Evolutionary conservation across 2,329 filamentous ascomycete genomes (phyloP).

Genomic region (Tetracladium maxilliforme): DNA sequence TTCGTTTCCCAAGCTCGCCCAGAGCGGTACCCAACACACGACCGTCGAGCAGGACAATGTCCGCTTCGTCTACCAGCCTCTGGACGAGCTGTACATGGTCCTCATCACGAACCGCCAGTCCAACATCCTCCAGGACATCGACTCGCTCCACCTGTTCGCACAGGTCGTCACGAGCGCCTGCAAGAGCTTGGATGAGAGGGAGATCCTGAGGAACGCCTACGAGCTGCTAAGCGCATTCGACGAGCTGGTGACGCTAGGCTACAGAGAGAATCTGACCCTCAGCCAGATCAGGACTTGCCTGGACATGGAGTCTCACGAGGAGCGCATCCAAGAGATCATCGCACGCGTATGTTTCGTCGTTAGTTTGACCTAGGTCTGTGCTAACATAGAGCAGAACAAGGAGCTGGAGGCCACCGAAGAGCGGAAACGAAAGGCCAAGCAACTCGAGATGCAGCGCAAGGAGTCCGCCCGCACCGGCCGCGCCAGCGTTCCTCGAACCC

Average conservation of each 20-base stretch:
- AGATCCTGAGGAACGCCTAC: slow-evolving; percentile 89
- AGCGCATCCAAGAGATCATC: slow-evolving; percentile 97
- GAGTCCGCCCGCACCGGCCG: slow-evolving; percentile 72
- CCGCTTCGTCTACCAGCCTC: slow-evolving; percentile 95
- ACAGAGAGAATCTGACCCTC: slow-evolving; percentile 89
- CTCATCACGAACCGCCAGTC: slow-evolving; percentile 99
- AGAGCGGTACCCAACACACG: slow-evolving; percentile 91
- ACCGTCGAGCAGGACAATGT: slow-evolving; percentile 99
- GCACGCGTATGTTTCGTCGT: slow-evolving; percentile 47
- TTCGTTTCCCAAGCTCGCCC: slow-evolving; percentile 93
- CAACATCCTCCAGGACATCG: slow-evolving; percentile 98
- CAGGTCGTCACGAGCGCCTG: slow-evolving; percentile 95
- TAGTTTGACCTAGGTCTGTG: slow-evolving; percentile 5
- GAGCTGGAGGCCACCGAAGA: slow-evolving; percentile 96
- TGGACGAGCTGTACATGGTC: slow-evolving; percentile 99
- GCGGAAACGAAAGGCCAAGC: slow-evolving; percentile 92
- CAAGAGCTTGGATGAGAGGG: slow-evolving; percentile 88
- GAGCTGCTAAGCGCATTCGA: slow-evolving; percentile 95
- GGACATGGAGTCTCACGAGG: slow-evolving; percentile 98
- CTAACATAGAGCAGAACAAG: slow-evolving; percentile 58
- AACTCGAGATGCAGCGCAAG: slow-evolving; percentile 97
- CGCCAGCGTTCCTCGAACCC: slow-evolving; percentile 52
- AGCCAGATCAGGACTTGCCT: slow-evolving; percentile 98
- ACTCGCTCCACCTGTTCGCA: slow-evolving; percentile 92
- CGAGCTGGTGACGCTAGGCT: slow-evolving; percentile 88